Percentiles rank a stretch among this genome's conserved stretches.
phyloP scores from a whole-genome alignment of 2,329 filamentous ascomycete species.

The Chaetomium sp. region DNA sequence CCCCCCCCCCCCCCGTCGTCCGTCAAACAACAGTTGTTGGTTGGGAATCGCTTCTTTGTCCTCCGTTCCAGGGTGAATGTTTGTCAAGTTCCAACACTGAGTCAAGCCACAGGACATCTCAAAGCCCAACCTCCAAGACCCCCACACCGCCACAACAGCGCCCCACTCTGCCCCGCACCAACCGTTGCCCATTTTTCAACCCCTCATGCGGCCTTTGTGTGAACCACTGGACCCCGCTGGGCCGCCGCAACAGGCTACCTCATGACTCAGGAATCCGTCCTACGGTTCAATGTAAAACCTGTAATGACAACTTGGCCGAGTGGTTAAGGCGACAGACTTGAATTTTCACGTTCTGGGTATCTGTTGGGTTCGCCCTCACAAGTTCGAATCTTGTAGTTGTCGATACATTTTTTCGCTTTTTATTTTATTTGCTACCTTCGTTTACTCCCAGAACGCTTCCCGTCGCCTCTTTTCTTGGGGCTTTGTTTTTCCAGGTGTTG shows the following conservation, averaged over 20 bases:
- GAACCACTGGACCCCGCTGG: neutral
- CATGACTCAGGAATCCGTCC: neutral
- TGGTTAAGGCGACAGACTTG: conserved; percentile 22
- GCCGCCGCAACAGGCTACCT: neutral
- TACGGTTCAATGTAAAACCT: neutral
- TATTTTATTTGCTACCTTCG: neutral
- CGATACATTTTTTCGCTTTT: conserved; percentile 11
- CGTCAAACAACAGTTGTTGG: too few relatives aligned
- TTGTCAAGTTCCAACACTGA: neutral
- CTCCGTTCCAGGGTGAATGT: too few relatives aligned
- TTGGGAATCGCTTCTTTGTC: too few relatives aligned
- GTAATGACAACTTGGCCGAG: conserved; percentile 18
- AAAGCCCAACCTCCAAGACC: too few relatives aligned
- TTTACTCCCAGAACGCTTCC: too few relatives aligned
- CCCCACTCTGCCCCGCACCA: neutral
- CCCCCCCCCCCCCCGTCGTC: too few relatives aligned
- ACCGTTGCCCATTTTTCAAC: neutral
- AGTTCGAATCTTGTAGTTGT: conserved; percentile 21
- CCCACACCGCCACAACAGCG: neutral
- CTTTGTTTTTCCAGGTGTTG: too few relatives aligned
- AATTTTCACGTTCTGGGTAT: conserved; percentile 15
- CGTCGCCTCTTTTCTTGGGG: too few relatives aligned
- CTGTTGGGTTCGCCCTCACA: conserved; percentile 22
- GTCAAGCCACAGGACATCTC: neutral
- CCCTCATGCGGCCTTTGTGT: too few relatives aligned